Conservation (phyloP, 139 green algal species). For the Nannochloris sp. region DNA sequence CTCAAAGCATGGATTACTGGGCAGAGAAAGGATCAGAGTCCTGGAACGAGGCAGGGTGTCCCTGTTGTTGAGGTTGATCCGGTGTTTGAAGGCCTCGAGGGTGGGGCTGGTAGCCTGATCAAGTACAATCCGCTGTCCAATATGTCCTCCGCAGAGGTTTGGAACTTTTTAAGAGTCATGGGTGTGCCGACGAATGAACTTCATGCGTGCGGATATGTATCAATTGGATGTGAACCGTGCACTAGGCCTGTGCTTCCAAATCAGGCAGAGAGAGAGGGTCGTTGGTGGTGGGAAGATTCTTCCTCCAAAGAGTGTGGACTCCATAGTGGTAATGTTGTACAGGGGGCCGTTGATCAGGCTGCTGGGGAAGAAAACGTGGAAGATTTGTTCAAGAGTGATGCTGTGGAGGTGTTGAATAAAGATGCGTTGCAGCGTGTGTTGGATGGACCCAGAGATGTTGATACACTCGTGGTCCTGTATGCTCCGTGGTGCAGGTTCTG, state of each 20-base stretch:
- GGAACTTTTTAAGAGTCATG: conserved; percentile 96
- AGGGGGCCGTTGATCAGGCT: conserved; percentile 12
- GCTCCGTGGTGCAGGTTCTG: conserved; percentile 95
- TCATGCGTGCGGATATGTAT: conserved; percentile 83
- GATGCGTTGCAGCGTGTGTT: conserved; percentile 47
- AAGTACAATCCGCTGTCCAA: conserved; percentile 98
- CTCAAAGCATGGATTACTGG: conserved; percentile 96
- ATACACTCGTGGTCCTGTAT: conserved; percentile 85
- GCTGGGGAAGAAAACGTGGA: conserved; percentile 27
- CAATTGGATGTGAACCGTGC: conserved; percentile 97
- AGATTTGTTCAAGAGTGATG: conserved; percentile 52
- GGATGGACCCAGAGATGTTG: conserved; percentile 44
- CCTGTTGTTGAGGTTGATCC: conserved; percentile 86
- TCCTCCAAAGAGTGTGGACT: conserved; percentile 93
- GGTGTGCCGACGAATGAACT: conserved; percentile 86
- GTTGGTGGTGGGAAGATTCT: conserved; percentile 99
- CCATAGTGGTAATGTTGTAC: conserved; percentile 81
- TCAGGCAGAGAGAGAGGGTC: conserved; percentile 92
- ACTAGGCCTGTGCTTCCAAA: conserved; percentile 89
- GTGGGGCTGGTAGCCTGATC: conserved; percentile 76
- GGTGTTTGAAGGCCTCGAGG: conserved; percentile 76
- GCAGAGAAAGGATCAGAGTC: conserved; percentile 96
- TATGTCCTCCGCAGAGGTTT: conserved; percentile 77
- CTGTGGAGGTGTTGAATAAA: conserved; percentile 48
- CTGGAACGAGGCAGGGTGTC: conserved; percentile 81